These are phyloP conservation scores for Ceratocystis papillata DNA, from an alignment of 2,329 filamentous ascomycete species.

Conservation along the genomic window DNA sequence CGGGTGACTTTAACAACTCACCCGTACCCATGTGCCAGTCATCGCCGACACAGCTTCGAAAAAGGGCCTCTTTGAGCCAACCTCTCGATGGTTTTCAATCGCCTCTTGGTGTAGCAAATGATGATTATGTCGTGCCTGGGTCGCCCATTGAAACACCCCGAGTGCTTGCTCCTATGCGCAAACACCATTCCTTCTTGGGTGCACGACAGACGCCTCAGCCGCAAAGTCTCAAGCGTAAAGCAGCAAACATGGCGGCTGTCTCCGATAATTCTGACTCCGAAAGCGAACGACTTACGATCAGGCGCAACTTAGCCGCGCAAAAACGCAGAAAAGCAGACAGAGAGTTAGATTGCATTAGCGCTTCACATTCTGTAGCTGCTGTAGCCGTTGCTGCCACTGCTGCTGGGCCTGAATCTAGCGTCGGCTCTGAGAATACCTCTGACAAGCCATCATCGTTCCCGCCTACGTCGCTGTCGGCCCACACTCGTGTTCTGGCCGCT, in stretches of 20 bases:
- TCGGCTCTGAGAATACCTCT: not conserved
- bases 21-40: conserved; percentile 38
- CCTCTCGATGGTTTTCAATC: conserved; percentile 1
- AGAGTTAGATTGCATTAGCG: not conserved
- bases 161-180: not conserved
- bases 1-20: conserved; percentile 37
- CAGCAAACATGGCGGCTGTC: not conserved
- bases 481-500: not conserved
- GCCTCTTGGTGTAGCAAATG: not conserved
- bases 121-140: conserved; percentile 5
- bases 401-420: not conserved
- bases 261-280: conserved; percentile 11
- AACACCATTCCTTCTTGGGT: conserved; percentile 16
- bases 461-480: not conserved
- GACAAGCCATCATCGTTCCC: not conserved
- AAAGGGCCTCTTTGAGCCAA: not conserved
- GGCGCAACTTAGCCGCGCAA: conserved; percentile 13
- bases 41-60: conserved; percentile 4
- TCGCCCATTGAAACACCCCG: conserved; percentile 14
- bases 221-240: conserved; percentile 14
- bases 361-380: not conserved
- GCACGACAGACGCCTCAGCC: not conserved
- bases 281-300: not conserved
- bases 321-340: conserved; percentile 16
- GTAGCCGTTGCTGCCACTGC: no score